These are phyloP conservation scores for Auriscalpium orientale DNA, from an alignment of 768 basidiomycete species.

Conservation along the genomic window DNA sequence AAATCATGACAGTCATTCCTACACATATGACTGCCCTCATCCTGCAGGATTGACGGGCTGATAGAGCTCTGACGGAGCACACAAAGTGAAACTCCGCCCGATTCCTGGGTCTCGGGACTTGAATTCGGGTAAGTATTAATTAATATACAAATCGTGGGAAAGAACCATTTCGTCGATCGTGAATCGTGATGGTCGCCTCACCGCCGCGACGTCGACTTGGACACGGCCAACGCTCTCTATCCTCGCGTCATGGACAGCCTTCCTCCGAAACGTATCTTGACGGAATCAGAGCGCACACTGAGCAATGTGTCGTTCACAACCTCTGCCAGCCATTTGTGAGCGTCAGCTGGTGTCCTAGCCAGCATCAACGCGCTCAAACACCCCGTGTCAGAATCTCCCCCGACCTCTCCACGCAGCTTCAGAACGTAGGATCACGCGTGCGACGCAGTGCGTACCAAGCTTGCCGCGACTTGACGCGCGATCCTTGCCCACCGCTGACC, in stretches of 20 bases:
- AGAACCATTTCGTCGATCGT: not conserved
- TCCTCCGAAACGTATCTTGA: slow-evolving; percentile 3
- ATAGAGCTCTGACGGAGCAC: too few relatives aligned
- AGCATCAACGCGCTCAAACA: not conserved
- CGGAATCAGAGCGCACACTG: not conserved
- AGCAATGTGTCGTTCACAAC: not conserved
- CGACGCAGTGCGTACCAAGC: slow-evolving; percentile 45
- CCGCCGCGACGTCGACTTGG: not conserved
- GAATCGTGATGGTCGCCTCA: not conserved
- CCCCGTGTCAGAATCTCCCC: slow-evolving; percentile 30
- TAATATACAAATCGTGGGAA: not conserved
- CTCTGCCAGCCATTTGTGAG: slow-evolving; percentile 5
- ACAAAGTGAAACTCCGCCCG: not conserved
- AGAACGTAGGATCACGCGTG: slow-evolving; percentile 49
- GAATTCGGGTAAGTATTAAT: slow-evolving; percentile 13
- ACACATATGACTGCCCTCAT: too few relatives aligned
- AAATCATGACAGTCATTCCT: too few relatives aligned
- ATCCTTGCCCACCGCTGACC: slow-evolving; percentile 23
- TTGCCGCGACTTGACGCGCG: not conserved
- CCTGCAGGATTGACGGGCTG: too few relatives aligned
- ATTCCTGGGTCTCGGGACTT: slow-evolving; percentile 14
- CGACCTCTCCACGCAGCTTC: slow-evolving; percentile 48
- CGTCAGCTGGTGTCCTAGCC: not conserved
- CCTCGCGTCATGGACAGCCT: not conserved
- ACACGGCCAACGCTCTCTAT: slow-evolving; percentile 2